These are phyloP conservation scores for Cutaneotrichosporon dermatis DNA, from an alignment of 1,284 basidiomycete species.

Conservation along the genomic window DNA sequence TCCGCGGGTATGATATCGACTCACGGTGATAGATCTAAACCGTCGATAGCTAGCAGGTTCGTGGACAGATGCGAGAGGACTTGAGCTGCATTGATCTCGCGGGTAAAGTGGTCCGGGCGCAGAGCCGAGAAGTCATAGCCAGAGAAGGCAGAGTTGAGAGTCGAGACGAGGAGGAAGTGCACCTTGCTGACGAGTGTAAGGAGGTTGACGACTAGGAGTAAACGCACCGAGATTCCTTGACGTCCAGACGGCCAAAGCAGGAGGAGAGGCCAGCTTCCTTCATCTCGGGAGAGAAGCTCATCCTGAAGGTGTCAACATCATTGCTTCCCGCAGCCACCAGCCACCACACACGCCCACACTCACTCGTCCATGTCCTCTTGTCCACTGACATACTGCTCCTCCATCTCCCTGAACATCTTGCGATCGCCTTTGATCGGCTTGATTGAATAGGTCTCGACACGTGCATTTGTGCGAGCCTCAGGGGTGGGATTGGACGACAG, in stretches of 20 bases:
- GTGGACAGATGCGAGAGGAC: constrained; percentile 34
- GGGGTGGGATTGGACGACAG: constrained; percentile 65
- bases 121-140: constrained; percentile 97
- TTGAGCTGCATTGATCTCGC: constrained; percentile 63
- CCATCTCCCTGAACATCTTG: constrained; percentile 89
- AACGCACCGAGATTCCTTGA: constrained; percentile 46
- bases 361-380: constrained; percentile 49
- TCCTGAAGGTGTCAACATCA: constrained; percentile 19
- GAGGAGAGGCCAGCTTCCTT: constrained; percentile 44
- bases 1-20: constrained; percentile 11
- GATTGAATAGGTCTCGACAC: constrained; percentile 96
- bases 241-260: constrained; percentile 48
- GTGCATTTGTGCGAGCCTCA: constrained; percentile 84
- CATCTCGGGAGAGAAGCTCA: constrained; percentile 49
- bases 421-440: constrained; percentile 97
- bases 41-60: constrained; percentile 30
- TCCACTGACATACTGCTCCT: constrained; percentile 64
- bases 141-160: constrained; percentile 93
- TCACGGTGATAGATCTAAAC: constrained; percentile 27
- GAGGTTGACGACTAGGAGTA: background rate
- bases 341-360: constrained; percentile 16
- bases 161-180: constrained; percentile 77
- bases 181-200: constrained; percentile 35
- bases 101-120: constrained; percentile 82
- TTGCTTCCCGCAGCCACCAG: too few species aligned